Percentiles rank a stretch among this genome's conserved stretches.
Conservation (phyloP, 192 early-diverging fungal genomes). For the Backusella morwellensis region DNA sequence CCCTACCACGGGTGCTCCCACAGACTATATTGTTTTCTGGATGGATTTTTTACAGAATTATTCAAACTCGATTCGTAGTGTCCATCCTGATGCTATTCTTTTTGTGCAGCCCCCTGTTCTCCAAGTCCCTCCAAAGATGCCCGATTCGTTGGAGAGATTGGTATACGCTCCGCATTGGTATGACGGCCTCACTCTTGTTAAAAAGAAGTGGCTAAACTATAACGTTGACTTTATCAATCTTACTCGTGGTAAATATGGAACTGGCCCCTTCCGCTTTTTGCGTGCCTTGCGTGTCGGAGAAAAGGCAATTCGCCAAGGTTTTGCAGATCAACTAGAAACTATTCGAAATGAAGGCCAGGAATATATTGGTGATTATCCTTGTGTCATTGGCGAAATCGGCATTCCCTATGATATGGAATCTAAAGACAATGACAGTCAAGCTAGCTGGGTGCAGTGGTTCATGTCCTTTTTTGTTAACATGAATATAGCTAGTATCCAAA, state of each 20-base stretch:
- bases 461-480: conserved; percentile 4
- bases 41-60: conserved; percentile 41
- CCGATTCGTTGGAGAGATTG: conserved; percentile 36
- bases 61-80: conserved; percentile 35
- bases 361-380: conserved; percentile 45
- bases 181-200: conserved; percentile 56
- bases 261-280: conserved; percentile 36
- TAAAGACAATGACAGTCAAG: conserved; percentile 21
- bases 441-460: conserved; percentile 15
- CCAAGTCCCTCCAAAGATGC: conserved; percentile 46
- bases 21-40: conserved; percentile 39
- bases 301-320: conserved; percentile 50
- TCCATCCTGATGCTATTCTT: conserved; percentile 49
- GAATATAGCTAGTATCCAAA: conserved; percentile 2
- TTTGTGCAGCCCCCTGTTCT: conserved; percentile 59
- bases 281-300: conserved; percentile 51
- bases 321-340: conserved; percentile 43
- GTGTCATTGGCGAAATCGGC: conserved; percentile 50
- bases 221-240: conserved; percentile 57
- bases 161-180: conserved; percentile 62
- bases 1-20: conserved; percentile 32
- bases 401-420: conserved; percentile 54
- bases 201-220: conserved; percentile 57
- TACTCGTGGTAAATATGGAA: conserved; percentile 52
- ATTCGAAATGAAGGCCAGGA: conserved; percentile 46